phyloP scores from a whole-genome alignment of 495 filamentous ascomycete genomes.

The Neurospora sp. region DNA sequence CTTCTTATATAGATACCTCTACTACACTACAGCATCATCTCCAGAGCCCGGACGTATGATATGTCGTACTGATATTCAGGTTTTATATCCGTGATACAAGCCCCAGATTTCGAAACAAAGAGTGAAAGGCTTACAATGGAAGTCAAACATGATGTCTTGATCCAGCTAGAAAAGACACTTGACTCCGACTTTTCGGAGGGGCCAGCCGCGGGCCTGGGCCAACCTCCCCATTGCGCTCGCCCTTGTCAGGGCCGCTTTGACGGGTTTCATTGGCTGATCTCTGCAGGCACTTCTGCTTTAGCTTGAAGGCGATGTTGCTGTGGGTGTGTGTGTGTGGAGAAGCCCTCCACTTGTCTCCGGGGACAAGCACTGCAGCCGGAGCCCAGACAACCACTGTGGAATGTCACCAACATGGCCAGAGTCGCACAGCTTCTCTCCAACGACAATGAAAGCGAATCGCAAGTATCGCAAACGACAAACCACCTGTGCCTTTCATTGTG shows the following conservation, averaged over 20 bases:
- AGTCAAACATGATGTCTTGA: background rate
- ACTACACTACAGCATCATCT: background rate
- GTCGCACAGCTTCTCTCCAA: background rate
- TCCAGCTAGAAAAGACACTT: background rate
- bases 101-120: background rate
- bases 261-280: background rate
- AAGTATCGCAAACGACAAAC: background rate
- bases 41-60: background rate
- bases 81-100: background rate
- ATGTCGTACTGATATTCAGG: background rate
- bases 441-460: background rate
- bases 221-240: background rate
- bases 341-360: background rate
- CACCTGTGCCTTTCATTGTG: background rate
- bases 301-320: background rate
- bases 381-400: background rate
- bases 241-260: background rate
- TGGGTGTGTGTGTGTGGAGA: background rate
- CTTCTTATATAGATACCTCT: background rate
- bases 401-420: background rate
- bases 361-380: background rate
- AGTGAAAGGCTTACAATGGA: background rate
- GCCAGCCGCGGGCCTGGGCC: conserved; percentile 2
- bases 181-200: conserved; percentile 1
- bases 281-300: background rate